A percentile compares a stretch with the other conserved stretches of the same genome.
Evolutionary conservation across 78 protist genomes (phyloP).

Genomic region (Mantamonas sphyraenae): DNA sequence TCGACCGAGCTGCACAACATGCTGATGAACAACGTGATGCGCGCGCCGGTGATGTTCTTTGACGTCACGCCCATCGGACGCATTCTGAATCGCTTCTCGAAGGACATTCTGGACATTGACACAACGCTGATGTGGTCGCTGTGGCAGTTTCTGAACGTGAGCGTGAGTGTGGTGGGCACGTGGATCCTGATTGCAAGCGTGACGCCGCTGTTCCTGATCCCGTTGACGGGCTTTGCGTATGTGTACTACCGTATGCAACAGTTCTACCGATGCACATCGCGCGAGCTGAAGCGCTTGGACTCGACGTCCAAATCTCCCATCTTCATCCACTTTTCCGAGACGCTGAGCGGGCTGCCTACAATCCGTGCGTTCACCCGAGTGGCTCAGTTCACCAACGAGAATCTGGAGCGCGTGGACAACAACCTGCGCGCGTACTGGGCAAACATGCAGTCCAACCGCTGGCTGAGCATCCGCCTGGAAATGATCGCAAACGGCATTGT

Average conservation of each 20-base stretch:
- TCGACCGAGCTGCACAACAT: conserved; percentile 3
- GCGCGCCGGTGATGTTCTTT: conserved; percentile 61
- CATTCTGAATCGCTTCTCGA: conserved; percentile 82
- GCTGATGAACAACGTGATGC: conserved; percentile 7
- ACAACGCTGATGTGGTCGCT: too few relatives aligned
- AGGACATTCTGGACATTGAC: conserved; percentile 70
- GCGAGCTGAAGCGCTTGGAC: conserved; percentile 63
- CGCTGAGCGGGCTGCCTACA: conserved; percentile 81
- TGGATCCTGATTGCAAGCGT: too few relatives aligned
- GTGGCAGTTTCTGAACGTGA: too few relatives aligned
- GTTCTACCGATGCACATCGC: conserved; percentile 48
- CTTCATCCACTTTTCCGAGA: conserved; percentile 66
- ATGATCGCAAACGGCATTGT: conserved; percentile 37
- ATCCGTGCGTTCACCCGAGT: conserved; percentile 71
- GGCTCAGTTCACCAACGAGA: not conserved
- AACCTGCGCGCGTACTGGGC: not conserved
- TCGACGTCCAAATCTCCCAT: too few relatives aligned
- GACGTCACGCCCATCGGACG: conserved; percentile 91
- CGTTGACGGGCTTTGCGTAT: too few relatives aligned
- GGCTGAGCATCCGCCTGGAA: conserved; percentile 71
- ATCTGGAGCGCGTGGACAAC: not conserved
- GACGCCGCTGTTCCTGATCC: too few relatives aligned
- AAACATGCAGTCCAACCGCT: not conserved
- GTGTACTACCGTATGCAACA: too few relatives aligned
- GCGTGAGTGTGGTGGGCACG: too few relatives aligned